Conservation (phyloP, 2,329 filamentous ascomycete species). For the Sodiomyces alkalinus region DNA sequence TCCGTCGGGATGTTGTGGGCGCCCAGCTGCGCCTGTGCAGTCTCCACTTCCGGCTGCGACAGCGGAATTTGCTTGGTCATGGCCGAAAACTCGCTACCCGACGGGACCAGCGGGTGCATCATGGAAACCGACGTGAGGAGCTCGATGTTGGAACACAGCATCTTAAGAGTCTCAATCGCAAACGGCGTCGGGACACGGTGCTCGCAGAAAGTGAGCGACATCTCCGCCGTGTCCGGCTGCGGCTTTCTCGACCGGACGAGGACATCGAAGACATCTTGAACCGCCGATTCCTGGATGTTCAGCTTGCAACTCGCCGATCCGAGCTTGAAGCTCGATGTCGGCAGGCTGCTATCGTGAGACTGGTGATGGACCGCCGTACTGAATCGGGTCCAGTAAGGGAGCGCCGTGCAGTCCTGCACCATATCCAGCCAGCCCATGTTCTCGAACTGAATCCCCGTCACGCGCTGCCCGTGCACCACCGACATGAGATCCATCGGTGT, state of each 20-base stretch:
- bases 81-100: conserved; percentile 23
- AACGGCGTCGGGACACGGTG: conserved; percentile 25
- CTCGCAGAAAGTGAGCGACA: conserved; percentile 30
- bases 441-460: conserved; percentile 31
- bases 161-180: conserved; percentile 26
- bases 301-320: conserved; percentile 30
- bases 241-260: conserved; percentile 26
- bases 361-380: conserved; percentile 39
- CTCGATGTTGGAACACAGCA: conserved; percentile 28
- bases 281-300: conserved; percentile 21
- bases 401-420: conserved; percentile 35
- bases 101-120: conserved; percentile 28
- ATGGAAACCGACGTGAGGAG: conserved; percentile 30
- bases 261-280: conserved; percentile 28
- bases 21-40: conserved; percentile 10
- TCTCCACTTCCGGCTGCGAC: conserved; percentile 11
- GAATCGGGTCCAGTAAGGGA: conserved; percentile 37
- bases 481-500: conserved; percentile 33
- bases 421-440: conserved; percentile 35
- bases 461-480: conserved; percentile 31
- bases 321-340: conserved; percentile 25
- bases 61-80: conserved; percentile 27
- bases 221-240: conserved; percentile 19
- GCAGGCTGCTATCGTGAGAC: conserved; percentile 22
- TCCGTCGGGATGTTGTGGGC: conserved; percentile 19